Percentiles rank a stretch among this genome's conserved stretches.
Conservation (phyloP, 2,329 filamentous ascomycete species). For the Fusarium sp. region DNA sequence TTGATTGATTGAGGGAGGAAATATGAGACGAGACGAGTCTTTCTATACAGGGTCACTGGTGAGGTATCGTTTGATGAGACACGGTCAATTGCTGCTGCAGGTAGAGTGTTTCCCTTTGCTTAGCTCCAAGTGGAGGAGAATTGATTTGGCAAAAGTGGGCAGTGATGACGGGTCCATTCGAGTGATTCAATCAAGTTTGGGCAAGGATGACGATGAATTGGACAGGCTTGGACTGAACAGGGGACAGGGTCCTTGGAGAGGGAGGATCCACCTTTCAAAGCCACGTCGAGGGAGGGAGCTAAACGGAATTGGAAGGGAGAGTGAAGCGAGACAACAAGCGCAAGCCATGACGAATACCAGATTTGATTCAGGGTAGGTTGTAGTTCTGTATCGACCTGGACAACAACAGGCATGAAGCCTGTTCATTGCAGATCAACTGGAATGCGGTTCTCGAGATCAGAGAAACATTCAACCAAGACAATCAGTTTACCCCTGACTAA, state of each 20-base stretch:
- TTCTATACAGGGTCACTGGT: neutral
- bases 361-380: conserved; percentile 19
- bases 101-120: conserved; percentile 33
- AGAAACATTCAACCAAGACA: neutral
- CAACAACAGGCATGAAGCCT: conserved; percentile 13
- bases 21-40: neutral
- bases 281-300: conserved; percentile 28
- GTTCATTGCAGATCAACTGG: conserved; percentile 6
- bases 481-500: conserved; percentile 17
- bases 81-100: conserved; percentile 24
- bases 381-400: neutral
- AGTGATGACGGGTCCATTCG: conserved; percentile 31
- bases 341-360: conserved; percentile 2
- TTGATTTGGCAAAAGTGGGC: conserved; percentile 20
- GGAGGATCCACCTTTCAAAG: conserved; percentile 11
- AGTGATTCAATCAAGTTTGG: conserved; percentile 14
- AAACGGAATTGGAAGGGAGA: conserved; percentile 20
- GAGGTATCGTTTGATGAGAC: neutral
- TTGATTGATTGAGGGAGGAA: neutral
- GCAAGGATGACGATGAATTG: conserved; percentile 8
- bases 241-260: neutral
- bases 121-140: conserved; percentile 24
- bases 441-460: conserved; percentile 6
- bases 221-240: too few species aligned
- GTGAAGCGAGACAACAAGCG: conserved; percentile 27